A percentile compares a stretch with the other conserved stretches of the same genome.
These are phyloP conservation scores for Lindgomyces ingoldianus DNA, from an alignment of 495 filamentous ascomycete genomes.

Conservation along the genomic window DNA sequence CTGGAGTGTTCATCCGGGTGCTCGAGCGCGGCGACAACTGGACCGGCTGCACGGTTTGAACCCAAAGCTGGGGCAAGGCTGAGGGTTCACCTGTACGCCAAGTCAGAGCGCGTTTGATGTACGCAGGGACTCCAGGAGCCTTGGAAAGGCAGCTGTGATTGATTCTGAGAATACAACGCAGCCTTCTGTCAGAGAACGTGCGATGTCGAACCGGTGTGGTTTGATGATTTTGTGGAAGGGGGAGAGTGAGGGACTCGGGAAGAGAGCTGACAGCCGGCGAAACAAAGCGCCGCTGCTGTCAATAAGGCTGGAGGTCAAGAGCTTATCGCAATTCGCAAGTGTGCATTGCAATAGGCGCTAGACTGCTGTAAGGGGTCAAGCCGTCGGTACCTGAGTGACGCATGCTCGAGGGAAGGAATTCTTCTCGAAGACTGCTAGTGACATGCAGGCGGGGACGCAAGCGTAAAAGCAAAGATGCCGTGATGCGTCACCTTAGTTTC, in stretches of 20 bases:
- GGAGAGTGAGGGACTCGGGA: background rate
- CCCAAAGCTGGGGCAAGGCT: conserved; percentile 24
- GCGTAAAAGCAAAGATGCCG: background rate
- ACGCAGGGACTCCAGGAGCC: conserved; percentile 10
- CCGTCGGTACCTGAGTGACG: background rate
- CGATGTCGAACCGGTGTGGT: background rate
- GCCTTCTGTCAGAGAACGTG: background rate
- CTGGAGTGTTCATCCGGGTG: conserved; percentile 3
- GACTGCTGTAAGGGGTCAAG: background rate
- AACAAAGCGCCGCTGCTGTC: background rate
- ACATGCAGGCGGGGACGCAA: conserved; percentile 15
- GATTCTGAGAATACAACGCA: background rate
- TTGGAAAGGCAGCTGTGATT: background rate
- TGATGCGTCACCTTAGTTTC: background rate
- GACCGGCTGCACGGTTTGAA: conserved; percentile 4
- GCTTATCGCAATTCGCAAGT: background rate
- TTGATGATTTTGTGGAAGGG: background rate
- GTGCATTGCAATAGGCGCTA: background rate
- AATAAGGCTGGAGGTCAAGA: background rate
- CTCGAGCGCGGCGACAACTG: conserved; percentile 16
- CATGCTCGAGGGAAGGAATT: background rate
- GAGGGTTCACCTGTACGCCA: conserved; percentile 5
- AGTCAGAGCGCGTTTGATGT: conserved; percentile 22
- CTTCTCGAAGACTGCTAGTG: conserved; percentile 4
- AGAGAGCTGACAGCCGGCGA: background rate